These are phyloP conservation scores for Vitis amurensis DNA, from an alignment of 164 flowering plant genomes.

Conservation along the genomic window DNA sequence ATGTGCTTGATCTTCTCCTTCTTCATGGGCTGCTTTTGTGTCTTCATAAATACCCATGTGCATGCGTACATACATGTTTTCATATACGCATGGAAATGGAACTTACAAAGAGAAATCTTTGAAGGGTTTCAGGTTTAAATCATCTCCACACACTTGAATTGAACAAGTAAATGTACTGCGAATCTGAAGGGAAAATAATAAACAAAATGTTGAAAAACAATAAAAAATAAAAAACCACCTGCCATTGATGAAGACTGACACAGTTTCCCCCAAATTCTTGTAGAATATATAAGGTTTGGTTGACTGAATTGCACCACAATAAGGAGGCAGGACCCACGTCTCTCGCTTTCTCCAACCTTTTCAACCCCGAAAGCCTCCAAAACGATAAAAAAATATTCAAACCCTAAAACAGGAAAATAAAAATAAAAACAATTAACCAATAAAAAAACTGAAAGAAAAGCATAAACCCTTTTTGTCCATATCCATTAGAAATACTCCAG, in stretches of 20 bases:
- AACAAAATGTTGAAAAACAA: background rate
- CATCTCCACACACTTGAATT: no score
- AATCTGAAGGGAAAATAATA: background rate
- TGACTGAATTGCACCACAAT: constrained; percentile 46
- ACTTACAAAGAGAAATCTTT: no score
- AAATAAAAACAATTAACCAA: background rate
- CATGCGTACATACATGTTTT: no score
- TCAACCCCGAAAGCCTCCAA: constrained; percentile 1
- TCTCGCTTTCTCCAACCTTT: constrained; percentile 30
- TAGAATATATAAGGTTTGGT: constrained; percentile 12
- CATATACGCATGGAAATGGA: no score
- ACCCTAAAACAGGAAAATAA: background rate
- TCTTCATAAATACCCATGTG: no score
- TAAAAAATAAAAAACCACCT: constrained; percentile 17
- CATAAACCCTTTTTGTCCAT: background rate
- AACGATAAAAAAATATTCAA: background rate
- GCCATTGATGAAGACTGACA: constrained; percentile 20
- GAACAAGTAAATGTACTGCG: no score
- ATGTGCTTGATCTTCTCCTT: no score
- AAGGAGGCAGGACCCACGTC: constrained; percentile 51
- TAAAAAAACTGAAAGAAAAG: background rate
- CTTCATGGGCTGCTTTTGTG: no score
- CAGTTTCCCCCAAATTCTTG: constrained; percentile 27
- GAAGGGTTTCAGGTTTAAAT: no score
- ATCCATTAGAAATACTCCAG: no score